phyloP scores from a whole-genome alignment of 2,329 filamentous ascomycete species.

The Trichoderma polysporum region DNA sequence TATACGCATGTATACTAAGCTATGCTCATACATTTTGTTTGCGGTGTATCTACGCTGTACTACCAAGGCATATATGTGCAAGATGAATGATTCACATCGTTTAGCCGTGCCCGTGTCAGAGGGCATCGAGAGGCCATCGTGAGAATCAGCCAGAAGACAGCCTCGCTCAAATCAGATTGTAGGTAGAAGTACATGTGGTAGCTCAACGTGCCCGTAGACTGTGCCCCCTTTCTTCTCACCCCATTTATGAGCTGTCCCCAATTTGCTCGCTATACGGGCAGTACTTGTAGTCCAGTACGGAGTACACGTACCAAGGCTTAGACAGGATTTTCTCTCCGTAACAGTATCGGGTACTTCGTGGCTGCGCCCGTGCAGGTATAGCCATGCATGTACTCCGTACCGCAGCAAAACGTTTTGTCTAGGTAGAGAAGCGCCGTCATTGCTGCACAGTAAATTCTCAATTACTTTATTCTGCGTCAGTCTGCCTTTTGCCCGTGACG shows the following conservation, averaged over 20 bases:
- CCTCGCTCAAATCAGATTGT: background rate
- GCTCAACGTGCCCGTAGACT: background rate
- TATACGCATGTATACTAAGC: too few relatives aligned
- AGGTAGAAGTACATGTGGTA: background rate
- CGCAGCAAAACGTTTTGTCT: background rate
- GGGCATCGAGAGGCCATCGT: background rate
- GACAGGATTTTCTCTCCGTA: background rate
- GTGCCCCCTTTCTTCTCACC: conserved; percentile 8
- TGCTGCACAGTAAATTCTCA: background rate
- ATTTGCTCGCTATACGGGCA: background rate
- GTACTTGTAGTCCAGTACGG: background rate
- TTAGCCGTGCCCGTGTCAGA: background rate
- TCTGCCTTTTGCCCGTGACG: background rate
- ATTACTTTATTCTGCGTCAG: background rate
- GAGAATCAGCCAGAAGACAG: background rate
- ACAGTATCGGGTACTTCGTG: background rate
- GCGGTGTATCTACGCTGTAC: background rate
- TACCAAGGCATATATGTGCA: background rate
- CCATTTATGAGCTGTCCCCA: background rate
- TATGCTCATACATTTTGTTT: background rate
- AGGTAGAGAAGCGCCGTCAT: background rate
- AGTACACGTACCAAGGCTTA: background rate
- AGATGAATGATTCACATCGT: background rate
- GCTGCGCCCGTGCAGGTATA: background rate
- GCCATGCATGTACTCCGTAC: background rate